Conservation (phyloP, 2,329 filamentous ascomycete genomes). For the Aureobasidium mangrovei region DNA sequence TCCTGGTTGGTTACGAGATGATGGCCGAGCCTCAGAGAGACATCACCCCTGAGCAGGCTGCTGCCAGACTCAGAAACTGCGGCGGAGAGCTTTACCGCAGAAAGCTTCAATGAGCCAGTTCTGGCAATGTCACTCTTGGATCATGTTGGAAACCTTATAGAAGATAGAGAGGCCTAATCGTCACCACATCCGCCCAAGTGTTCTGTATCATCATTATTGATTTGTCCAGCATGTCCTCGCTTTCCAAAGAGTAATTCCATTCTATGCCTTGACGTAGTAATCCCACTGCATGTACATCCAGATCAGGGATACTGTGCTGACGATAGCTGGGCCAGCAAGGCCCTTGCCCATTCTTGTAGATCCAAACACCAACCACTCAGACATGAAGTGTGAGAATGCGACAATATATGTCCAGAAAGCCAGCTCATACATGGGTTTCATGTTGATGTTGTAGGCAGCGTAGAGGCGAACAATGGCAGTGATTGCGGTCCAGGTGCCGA, state of each 20-base stretch:
- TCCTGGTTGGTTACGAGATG: conserved; percentile 92
- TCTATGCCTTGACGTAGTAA: conserved; percentile 50
- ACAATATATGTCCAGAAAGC: conserved; percentile 74
- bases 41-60: conserved; percentile 94
- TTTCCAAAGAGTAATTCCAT: no score
- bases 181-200: background rate
- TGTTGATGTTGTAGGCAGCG: conserved; percentile 70
- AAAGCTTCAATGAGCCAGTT: conserved; percentile 30
- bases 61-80: conserved; percentile 64
- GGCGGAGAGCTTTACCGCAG: conserved; percentile 79
- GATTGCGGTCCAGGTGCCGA: conserved; percentile 81
- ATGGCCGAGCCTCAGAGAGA: conserved; percentile 97
- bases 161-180: background rate
- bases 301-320: conserved; percentile 45
- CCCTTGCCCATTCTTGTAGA: conserved; percentile 58
- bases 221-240: no score
- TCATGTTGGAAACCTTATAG: conserved; percentile 4
- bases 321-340: conserved; percentile 50
- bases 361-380: conserved; percentile 72
- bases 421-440: conserved; percentile 67
- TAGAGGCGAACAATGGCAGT: conserved; percentile 70
- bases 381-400: conserved; percentile 67
- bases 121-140: background rate
- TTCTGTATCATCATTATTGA: background rate
- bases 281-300: conserved; percentile 62